Evolutionary conservation across 805 yeast genomes (phyloP).

Genomic region (Trichomonascus vanleenenianus): DNA sequence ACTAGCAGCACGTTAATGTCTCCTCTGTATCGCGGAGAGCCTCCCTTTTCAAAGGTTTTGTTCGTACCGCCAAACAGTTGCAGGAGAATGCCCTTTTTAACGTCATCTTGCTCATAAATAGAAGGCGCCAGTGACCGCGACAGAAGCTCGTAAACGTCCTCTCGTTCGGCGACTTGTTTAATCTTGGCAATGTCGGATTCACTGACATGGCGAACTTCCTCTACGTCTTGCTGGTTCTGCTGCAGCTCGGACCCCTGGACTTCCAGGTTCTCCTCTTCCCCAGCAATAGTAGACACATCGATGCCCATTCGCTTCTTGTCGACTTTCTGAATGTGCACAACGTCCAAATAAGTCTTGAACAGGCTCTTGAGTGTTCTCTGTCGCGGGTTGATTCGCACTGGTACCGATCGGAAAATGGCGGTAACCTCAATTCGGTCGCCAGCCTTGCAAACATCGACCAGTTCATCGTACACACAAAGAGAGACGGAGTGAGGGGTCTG

Average conservation of each 20-base stretch:
- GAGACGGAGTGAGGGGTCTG: conserved; percentile 97
- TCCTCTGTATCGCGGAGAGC: conserved; percentile 77
- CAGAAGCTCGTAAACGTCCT: conserved; percentile 76
- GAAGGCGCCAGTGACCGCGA: conserved; percentile 96
- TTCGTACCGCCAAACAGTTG: conserved; percentile 96
- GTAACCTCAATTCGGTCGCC: conserved; percentile 96
- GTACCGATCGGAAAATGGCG: conserved; percentile 88
- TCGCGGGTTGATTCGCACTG: conserved; percentile 79
- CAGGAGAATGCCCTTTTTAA: conserved; percentile 85
- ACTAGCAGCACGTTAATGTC: conserved; percentile 86
- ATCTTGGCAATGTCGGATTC: conserved; percentile 65
- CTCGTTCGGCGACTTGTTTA: conserved; percentile 51
- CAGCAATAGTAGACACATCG: conserved; percentile 57
- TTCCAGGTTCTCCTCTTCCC: conserved; percentile 14
- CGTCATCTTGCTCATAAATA: conserved; percentile 92
- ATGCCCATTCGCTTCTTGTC: conserved; percentile 75
- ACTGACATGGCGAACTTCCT: conserved; percentile 62
- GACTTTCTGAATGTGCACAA: conserved; percentile 82
- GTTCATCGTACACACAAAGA: conserved; percentile 88
- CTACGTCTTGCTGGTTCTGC: conserved; percentile 60
- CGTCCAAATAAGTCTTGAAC: conserved; percentile 90
- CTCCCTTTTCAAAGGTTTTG: conserved; percentile 81
- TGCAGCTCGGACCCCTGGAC: conserved; percentile 39
- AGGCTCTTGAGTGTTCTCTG: conserved; percentile 77
- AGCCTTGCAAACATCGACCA: conserved; percentile 90